phyloP scores from a whole-genome alignment of 768 basidiomycete genomes.

The Tephrocybe sp. region DNA sequence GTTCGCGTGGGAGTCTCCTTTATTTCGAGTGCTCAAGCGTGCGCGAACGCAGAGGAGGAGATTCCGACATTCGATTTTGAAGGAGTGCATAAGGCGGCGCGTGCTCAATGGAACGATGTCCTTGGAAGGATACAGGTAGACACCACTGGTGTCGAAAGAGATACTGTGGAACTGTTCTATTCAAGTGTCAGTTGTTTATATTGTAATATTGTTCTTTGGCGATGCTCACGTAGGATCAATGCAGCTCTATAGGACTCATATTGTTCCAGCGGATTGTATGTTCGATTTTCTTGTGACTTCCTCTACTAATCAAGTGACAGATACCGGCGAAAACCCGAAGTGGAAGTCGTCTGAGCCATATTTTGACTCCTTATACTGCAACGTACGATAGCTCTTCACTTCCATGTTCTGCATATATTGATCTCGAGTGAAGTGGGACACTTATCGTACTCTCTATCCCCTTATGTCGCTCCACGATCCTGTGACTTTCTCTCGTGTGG shows the following conservation, averaged over 20 bases:
- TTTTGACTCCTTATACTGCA: constrained; percentile 67
- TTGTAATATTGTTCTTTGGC: background rate
- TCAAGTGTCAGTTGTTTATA: constrained; percentile 41
- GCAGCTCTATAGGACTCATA: constrained; percentile 58
- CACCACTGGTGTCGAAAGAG: constrained; percentile 41
- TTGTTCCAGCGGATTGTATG: constrained; percentile 64
- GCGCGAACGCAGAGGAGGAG: constrained; percentile 57
- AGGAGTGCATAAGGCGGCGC: constrained; percentile 37
- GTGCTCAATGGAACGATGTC: constrained; percentile 56
- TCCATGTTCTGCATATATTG: background rate
- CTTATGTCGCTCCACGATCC: constrained; percentile 66
- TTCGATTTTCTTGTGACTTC: background rate
- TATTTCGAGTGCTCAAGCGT: constrained; percentile 59
- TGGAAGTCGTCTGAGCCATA: constrained; percentile 67
- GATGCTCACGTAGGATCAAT: background rate
- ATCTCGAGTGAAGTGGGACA: constrained; percentile 51
- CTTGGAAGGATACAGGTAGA: constrained; percentile 54
- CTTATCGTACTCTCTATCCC: constrained; percentile 59
- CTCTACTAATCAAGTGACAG: constrained; percentile 33
- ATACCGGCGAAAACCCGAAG: constrained; percentile 61
- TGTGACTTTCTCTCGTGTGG: constrained; percentile 53
- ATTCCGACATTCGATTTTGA: constrained; percentile 59
- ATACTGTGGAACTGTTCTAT: constrained; percentile 55
- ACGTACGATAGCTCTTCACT: constrained; percentile 35
- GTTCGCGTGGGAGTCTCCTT: constrained; percentile 66